Evolutionary conservation across 345 rosid genomes (phyloP).

Genomic region (Raphanus sativus): DNA sequence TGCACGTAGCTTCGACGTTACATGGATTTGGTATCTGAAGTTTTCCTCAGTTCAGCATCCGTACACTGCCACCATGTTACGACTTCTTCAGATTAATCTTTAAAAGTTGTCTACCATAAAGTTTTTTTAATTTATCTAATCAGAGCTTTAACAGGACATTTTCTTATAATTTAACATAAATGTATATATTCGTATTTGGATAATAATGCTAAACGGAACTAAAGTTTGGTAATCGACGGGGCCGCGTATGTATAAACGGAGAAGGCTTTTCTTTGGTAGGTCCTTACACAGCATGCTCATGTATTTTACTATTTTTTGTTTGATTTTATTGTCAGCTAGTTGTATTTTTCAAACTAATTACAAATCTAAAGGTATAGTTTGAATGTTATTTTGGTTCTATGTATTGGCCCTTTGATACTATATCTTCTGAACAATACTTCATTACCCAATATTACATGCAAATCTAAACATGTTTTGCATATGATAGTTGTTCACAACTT

Average conservation of each 20-base stretch:
- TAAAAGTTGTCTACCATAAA: neutral
- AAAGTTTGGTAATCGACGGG: neutral
- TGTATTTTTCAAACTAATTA: conserved; percentile 7
- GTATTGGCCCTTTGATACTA: conserved; percentile 8
- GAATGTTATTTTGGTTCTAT: conserved; percentile 37
- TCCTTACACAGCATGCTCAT: conserved; percentile 16
- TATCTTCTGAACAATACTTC: neutral
- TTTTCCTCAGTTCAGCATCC: conserved; percentile 31
- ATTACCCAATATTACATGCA: neutral
- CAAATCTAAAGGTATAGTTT: conserved; percentile 9
- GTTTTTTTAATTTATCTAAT: neutral
- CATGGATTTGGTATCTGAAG: conserved; percentile 37
- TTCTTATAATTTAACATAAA: neutral
- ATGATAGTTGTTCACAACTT: neutral
- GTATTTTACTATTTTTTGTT: neutral
- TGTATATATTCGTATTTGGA: neutral
- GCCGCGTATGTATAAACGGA: neutral
- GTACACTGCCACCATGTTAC: conserved; percentile 37
- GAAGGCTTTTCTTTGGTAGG: conserved; percentile 15
- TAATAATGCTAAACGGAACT: neutral
- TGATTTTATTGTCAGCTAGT: conserved; percentile 3
- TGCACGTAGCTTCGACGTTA: conserved; percentile 29
- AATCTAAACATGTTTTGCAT: neutral
- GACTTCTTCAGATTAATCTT: neutral
- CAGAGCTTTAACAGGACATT: neutral